A percentile compares a stretch with the other conserved stretches of the same genome.
These are phyloP conservation scores for Tephrocybe sp. DNA, from an alignment of 768 basidiomycete genomes.

Conservation along the genomic window DNA sequence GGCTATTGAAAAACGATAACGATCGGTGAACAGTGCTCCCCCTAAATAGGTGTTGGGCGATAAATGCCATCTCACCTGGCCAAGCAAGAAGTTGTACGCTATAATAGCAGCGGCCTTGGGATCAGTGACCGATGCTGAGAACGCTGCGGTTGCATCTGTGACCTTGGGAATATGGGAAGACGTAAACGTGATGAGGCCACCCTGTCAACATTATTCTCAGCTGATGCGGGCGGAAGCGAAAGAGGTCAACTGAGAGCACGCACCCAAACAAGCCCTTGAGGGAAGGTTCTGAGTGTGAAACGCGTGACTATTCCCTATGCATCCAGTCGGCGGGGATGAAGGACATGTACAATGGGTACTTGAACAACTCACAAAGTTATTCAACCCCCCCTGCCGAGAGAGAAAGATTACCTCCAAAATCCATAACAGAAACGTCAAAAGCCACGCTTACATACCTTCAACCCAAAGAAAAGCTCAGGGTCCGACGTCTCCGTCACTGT, in stretches of 20 bases:
- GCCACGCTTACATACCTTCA: slow-evolving; percentile 30
- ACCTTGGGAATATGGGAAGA: slow-evolving; percentile 23
- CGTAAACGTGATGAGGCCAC: slow-evolving; percentile 43
- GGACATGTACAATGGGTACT: background rate
- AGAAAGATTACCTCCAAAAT: background rate
- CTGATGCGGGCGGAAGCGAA: background rate
- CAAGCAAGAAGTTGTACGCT: slow-evolving; percentile 39
- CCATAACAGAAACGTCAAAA: background rate
- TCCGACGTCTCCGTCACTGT: slow-evolving; percentile 34
- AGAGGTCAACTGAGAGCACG: slow-evolving; percentile 12
- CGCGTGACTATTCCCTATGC: slow-evolving; percentile 57
- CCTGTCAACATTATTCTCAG: slow-evolving; percentile 30
- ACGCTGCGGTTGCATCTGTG: slow-evolving; percentile 38
- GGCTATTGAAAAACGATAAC: too few relatives aligned
- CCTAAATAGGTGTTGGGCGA: background rate
- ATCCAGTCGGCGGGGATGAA: background rate
- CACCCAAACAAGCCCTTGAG: slow-evolving; percentile 64
- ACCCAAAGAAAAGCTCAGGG: slow-evolving; percentile 40
- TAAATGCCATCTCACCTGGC: slow-evolving; percentile 31
- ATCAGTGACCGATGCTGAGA: slow-evolving; percentile 41
- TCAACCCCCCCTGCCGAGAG: slow-evolving; percentile 50
- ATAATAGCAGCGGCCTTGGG: slow-evolving; percentile 52
- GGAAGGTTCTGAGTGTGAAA: slow-evolving; percentile 52
- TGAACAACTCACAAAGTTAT: slow-evolving; percentile 47
- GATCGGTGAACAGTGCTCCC: background rate